Evolutionary conservation across 1,284 basidiomycete genomes (phyloP).

Genomic region (Lentinus polychrous): DNA sequence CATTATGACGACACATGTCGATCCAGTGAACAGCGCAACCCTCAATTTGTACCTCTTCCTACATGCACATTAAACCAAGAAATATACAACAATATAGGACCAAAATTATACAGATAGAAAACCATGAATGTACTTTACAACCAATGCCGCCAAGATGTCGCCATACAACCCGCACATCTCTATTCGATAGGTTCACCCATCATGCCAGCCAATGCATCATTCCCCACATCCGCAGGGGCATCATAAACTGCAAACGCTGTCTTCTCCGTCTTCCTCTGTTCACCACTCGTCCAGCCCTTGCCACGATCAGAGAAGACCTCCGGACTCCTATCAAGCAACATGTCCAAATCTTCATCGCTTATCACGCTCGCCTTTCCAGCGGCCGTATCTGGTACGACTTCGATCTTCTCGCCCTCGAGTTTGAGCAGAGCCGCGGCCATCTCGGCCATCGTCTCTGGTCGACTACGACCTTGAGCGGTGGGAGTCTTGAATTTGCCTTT

Average conservation of each 20-base stretch:
- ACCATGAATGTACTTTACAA: too few species aligned
- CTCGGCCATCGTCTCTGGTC: conserved; percentile 65
- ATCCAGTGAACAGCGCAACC: too few species aligned
- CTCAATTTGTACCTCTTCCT: too few species aligned
- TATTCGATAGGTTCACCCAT: conserved; percentile 37
- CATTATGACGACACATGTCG: too few species aligned
- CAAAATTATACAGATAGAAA: too few species aligned
- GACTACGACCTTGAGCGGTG: conserved; percentile 16
- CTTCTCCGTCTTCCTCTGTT: conserved; percentile 25
- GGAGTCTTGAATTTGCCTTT: conserved; percentile 86
- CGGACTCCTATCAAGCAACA: conserved; percentile 76
- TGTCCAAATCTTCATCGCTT: conserved; percentile 73
- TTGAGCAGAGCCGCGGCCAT: conserved; percentile 76
- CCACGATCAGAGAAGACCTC: conserved; percentile 74
- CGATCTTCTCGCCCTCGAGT: conserved; percentile 85
- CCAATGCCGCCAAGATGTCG: too few species aligned
- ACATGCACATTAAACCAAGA: too few species aligned
- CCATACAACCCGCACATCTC: too few species aligned
- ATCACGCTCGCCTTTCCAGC: conserved; percentile 69
- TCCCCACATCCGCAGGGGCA: conserved; percentile 60
- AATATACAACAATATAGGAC: too few species aligned
- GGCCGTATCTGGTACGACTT: conserved; percentile 72
- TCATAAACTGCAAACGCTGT: conserved; percentile 84
- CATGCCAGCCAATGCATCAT: conserved; percentile 69
- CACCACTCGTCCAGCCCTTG: conserved; percentile 68